phyloP scores from a whole-genome alignment of 78 protist species.

The Paratrimastix pyriformis region DNA sequence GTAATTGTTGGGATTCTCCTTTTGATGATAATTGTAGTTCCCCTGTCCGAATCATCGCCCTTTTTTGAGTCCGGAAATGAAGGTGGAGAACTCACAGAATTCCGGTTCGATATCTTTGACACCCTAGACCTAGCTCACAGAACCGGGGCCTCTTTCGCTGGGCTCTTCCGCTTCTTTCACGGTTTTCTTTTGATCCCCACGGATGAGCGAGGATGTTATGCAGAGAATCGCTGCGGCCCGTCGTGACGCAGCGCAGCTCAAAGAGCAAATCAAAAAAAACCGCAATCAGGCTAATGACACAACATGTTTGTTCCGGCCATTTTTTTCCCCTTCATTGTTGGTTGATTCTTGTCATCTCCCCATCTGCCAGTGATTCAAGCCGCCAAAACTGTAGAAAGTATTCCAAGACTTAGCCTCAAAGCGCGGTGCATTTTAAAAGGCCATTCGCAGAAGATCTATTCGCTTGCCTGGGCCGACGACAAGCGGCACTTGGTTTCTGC shows the following conservation, averaged over 20 bases:
- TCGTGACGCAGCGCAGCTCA: not conserved
- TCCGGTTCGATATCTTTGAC: no score
- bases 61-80: no score
- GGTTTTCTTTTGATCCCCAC: not conserved
- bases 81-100: no score
- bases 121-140: no score
- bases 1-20: no score
- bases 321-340: not conserved
- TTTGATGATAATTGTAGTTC: no score
- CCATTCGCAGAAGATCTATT: slow-evolving; percentile 84
- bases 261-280: not conserved
- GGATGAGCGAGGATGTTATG: not conserved
- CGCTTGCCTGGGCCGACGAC: slow-evolving; percentile 86
- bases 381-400: not conserved
- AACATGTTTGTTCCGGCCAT: not conserved
- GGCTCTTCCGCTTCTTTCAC: not conserved
- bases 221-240: not conserved
- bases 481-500: slow-evolving; percentile 72
- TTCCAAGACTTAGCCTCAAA: not conserved
- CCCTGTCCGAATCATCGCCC: no score
- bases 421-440: slow-evolving; percentile 60
- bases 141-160: no score
- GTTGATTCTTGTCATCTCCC: not conserved
- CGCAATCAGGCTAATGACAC: not conserved
- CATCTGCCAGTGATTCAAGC: not conserved